Conservation (phyloP, 768 basidiomycete genomes). For the Amanita fuliginea region DNA sequence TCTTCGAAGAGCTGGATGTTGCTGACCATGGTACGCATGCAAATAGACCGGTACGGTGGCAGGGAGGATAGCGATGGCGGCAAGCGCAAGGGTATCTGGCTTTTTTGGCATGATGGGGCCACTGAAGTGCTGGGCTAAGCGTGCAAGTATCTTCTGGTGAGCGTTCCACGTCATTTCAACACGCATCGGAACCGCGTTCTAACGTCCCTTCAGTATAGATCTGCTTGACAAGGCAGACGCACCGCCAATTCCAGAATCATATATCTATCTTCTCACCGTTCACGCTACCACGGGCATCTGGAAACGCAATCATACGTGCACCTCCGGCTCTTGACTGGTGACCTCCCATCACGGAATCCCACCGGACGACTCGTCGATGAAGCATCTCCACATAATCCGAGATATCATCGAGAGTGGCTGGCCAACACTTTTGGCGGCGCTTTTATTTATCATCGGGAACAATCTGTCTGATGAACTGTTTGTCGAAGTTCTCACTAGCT, state of each 20-base stretch:
- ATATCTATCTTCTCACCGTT: constrained; percentile 84
- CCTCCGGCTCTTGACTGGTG: too few relatives aligned
- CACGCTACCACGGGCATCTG: constrained; percentile 58
- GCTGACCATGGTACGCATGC: too few relatives aligned
- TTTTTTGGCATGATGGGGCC: constrained; percentile 78
- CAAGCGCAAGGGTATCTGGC: too few relatives aligned
- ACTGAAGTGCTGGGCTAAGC: constrained; percentile 59
- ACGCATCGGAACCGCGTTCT: constrained; percentile 2
- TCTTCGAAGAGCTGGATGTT: too few relatives aligned
- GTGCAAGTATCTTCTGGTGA: constrained; percentile 55
- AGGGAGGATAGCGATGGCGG: constrained; percentile 78
- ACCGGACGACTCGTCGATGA: constrained; percentile 34
- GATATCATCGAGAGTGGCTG: too few relatives aligned
- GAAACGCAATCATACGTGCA: constrained; percentile 55
- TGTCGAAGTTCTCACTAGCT: constrained; percentile 72
- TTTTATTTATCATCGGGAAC: constrained; percentile 83
- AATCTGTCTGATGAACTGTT: constrained; percentile 83
- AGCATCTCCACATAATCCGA: constrained; percentile 57
- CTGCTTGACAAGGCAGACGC: constrained; percentile 97
- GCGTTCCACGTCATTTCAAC: constrained; percentile 19
- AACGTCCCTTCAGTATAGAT: constrained; percentile 58
- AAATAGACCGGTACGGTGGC: too few relatives aligned
- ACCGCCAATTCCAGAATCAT: constrained; percentile 86
- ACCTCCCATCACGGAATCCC: constrained; percentile 46
- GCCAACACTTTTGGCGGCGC: constrained; percentile 85